These are phyloP conservation scores for Cystobasidium onofrii DNA, from an alignment of 768 basidiomycete genomes.

Conservation along the genomic window DNA sequence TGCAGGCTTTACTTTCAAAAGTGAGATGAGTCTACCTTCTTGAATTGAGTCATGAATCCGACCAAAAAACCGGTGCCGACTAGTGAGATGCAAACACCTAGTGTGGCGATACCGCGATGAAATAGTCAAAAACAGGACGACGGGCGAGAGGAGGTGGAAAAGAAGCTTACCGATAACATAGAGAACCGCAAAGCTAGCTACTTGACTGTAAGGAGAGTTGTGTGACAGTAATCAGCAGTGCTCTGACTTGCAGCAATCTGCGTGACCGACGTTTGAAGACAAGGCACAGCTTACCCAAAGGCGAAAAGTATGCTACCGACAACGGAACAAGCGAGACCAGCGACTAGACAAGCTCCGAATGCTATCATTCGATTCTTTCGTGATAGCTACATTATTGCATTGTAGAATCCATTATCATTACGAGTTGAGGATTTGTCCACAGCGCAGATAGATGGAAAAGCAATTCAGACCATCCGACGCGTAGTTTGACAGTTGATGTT, in stretches of 20 bases:
- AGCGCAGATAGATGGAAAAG: too few relatives aligned
- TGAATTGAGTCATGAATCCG: conserved; percentile 7
- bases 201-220: not conserved
- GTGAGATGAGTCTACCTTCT: not conserved
- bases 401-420: too few relatives aligned
- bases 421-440: too few relatives aligned
- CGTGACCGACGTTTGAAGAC: not conserved
- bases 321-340: not conserved
- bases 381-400: conserved; percentile 13
- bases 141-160: not conserved
- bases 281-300: conserved; percentile 7
- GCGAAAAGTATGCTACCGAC: conserved; percentile 25
- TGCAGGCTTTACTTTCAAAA: not conserved
- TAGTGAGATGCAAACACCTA: conserved; percentile 17
- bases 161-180: conserved; percentile 11
- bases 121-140: too few relatives aligned
- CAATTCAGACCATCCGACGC: not conserved
- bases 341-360: conserved; percentile 8
- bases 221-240: not conserved
- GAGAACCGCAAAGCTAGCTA: conserved; percentile 30
- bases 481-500: not conserved
- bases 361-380: conserved; percentile 21
- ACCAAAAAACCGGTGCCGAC: conserved; percentile 26
- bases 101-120: too few relatives aligned
- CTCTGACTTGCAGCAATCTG: not conserved